Percentiles rank a stretch among this genome's conserved stretches.
These are phyloP conservation scores for Lactuca sativa DNA, from an alignment of 129 eudicot genomes.

Conservation along the genomic window DNA sequence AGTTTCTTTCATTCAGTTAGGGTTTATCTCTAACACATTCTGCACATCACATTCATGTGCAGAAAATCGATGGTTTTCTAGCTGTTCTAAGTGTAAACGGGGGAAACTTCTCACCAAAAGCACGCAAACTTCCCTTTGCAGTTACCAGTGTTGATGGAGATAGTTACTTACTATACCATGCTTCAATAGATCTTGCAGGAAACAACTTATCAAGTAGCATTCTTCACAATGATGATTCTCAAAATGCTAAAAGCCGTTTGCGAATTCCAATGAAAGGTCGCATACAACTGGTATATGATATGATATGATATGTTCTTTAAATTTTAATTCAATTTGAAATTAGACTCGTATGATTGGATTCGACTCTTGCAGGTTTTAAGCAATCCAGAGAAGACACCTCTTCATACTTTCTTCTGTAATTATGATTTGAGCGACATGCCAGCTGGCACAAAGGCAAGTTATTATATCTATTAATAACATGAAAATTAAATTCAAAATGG, in stretches of 20 bases:
- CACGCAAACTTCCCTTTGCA: constrained; percentile 85
- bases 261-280: constrained; percentile 91
- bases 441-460: constrained; percentile 76
- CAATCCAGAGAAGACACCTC: constrained; percentile 93
- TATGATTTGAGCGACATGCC: constrained; percentile 93
- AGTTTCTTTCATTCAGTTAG: neutral
- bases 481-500: neutral
- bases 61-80: constrained; percentile 80
- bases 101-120: constrained; percentile 74
- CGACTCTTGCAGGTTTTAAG: constrained; percentile 66
- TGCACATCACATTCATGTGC: constrained; percentile 34
- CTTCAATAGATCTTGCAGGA: constrained; percentile 69
- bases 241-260: constrained; percentile 47
- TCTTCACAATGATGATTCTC: constrained; percentile 35
- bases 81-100: constrained; percentile 74
- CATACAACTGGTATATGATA: constrained; percentile 66
- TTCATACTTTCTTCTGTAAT: constrained; percentile 85
- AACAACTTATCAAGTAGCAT: constrained; percentile 34
- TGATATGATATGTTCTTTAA: constrained; percentile 14
- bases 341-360: neutral
- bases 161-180: constrained; percentile 69
- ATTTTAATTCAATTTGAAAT: neutral
- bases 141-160: constrained; percentile 89
- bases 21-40: constrained; percentile 29
- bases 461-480: neutral